A percentile compares a stretch with the other conserved stretches of the same genome.
phyloP scores from a whole-genome alignment of 2,329 filamentous ascomycete genomes.

The Botrytis deweyae region DNA sequence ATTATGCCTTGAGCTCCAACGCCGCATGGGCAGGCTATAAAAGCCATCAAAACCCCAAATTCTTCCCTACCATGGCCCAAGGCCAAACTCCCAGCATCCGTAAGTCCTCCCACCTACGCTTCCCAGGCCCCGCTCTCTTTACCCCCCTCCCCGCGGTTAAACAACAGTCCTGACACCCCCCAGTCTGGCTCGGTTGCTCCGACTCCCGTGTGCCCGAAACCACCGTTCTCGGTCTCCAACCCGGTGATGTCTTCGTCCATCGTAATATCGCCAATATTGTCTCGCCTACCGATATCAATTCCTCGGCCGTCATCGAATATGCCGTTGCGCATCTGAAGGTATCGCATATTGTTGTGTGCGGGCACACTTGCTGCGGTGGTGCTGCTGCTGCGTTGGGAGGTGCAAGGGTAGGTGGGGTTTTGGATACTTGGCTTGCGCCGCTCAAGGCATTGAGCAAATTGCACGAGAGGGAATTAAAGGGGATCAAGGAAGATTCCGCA shows the following conservation, averaged over 20 bases:
- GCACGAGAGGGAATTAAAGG: conserved; percentile 56
- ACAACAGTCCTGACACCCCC: conserved; percentile 18
- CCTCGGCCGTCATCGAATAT: conserved; percentile 74
- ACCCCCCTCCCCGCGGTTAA: background rate
- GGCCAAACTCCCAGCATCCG: conserved; percentile 66
- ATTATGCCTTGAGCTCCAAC: conserved; percentile 66
- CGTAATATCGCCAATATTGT: conserved; percentile 89
- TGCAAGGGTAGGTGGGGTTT: conserved; percentile 50
- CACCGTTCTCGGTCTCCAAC: conserved; percentile 72
- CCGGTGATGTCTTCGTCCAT: conserved; percentile 85
- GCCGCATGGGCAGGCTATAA: conserved; percentile 68
- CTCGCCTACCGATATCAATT: conserved; percentile 71
- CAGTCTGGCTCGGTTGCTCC: conserved; percentile 83
- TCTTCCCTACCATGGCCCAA: conserved; percentile 66
- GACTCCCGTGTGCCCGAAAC: conserved; percentile 85
- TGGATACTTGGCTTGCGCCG: conserved; percentile 56
- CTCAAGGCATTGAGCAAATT: conserved; percentile 46
- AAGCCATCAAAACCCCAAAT: conserved; percentile 63
- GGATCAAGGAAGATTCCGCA: conserved; percentile 53
- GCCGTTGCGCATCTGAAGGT: conserved; percentile 71
- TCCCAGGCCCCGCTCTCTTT: background rate
- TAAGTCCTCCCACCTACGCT: conserved; percentile 41
- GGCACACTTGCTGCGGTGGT: conserved; percentile 68
- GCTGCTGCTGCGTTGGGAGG: conserved; percentile 57
- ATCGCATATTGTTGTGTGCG: conserved; percentile 68